Evolutionary conservation across 176 grass and related monocot genomes (phyloP).

Genomic region (Zea mays): Zm-B73-REFERENCE-NAM-5.0 NC_050097.1:127621501-127622000

Average conservation of each 20-base stretch:
- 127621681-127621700: not conserved
- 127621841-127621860: conserved; percentile 34
- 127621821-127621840: not conserved
- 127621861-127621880: conserved; percentile 61
- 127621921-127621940: conserved; percentile 47
- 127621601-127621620: conserved; percentile 35
- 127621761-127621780: conserved; percentile 25
- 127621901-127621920: conserved; percentile 60
- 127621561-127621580: not conserved
- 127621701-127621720: too few relatives aligned
- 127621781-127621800: conserved; percentile 25
- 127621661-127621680: not conserved
- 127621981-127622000: conserved; percentile 88
- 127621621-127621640: conserved; percentile 41
- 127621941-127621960: conserved; percentile 63
- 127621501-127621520: not conserved
- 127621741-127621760: conserved; percentile 8
- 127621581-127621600: not conserved
- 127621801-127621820: not conserved
- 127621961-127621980: conserved; percentile 69
- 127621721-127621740: not conserved
- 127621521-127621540: not conserved
- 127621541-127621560: not conserved
- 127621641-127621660: not conserved
- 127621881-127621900: conserved; percentile 77